Evolutionary conservation across 805 yeast genomes (phyloP).

Genomic region (Metschnikowia bowlesiae): DNA sequence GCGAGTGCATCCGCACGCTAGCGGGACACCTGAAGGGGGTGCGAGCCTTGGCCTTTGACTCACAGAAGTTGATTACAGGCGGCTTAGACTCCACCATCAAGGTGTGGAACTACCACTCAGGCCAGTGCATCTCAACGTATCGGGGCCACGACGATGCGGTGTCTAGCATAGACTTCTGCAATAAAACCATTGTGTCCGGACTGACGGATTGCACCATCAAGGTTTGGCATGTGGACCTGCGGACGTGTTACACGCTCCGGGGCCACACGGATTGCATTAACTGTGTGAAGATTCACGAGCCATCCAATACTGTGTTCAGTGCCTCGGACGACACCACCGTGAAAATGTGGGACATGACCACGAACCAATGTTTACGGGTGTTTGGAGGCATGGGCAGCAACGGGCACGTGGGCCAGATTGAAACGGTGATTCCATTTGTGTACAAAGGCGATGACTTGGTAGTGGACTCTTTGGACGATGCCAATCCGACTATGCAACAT

Average conservation of each 20-base stretch:
- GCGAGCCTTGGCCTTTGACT: constrained; percentile 78
- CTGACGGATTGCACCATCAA: constrained; percentile 89
- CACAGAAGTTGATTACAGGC: constrained; percentile 85
- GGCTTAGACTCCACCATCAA: constrained; percentile 87
- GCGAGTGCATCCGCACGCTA: constrained; percentile 70
- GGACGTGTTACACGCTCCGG: constrained; percentile 86
- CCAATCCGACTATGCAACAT: constrained; percentile 16
- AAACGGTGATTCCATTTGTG: constrained; percentile 81
- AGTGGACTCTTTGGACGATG: constrained; percentile 42
- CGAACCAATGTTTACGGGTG: constrained; percentile 72
- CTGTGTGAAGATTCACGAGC: constrained; percentile 79
- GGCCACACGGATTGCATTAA: constrained; percentile 95
- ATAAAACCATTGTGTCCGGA: constrained; percentile 84
- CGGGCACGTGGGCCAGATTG: constrained; percentile 94
- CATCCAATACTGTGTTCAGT: constrained; percentile 73
- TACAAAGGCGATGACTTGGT: constrained; percentile 54
- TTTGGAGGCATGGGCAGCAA: constrained; percentile 70
- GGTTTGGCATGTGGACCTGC: constrained; percentile 93
- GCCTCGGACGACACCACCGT: constrained; percentile 91
- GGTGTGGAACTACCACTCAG: constrained; percentile 95
- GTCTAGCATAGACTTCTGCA: constrained; percentile 72
- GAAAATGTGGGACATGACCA: constrained; percentile 87
- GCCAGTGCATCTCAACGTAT: constrained; percentile 90
- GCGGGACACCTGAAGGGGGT: constrained; percentile 90
- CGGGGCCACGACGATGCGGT: constrained; percentile 89